Percentiles rank a stretch among this genome's conserved stretches.
Evolutionary conservation across 2,329 filamentous ascomycete species (phyloP).

Genomic region (Aspergillus novoparasiticus): DNA sequence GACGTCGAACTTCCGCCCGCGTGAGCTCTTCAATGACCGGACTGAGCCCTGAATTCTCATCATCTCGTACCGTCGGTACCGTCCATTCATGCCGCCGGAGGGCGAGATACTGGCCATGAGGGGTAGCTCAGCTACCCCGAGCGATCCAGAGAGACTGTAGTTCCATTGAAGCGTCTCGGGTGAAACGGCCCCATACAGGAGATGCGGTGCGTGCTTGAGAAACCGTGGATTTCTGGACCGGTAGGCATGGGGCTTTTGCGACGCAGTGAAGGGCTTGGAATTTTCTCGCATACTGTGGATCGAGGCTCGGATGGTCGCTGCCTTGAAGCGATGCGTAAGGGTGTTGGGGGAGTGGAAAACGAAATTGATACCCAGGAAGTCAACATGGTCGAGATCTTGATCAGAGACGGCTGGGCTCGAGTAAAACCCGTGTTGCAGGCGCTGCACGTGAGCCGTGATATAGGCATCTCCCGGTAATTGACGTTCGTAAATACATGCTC

Average conservation of each 20-base stretch:
- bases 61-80: conserved; percentile 52
- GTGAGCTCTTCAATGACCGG: conserved; percentile 41
- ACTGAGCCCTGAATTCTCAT: conserved; percentile 54
- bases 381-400: conserved; percentile 45
- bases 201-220: conserved; percentile 54
- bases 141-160: conserved; percentile 49
- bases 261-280: neutral
- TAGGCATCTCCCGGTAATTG: conserved; percentile 51
- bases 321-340: conserved; percentile 50
- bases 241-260: conserved; percentile 1
- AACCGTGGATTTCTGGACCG: conserved; percentile 43
- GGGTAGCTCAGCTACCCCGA: conserved; percentile 51
- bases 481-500: conserved; percentile 53
- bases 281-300: conserved; percentile 17
- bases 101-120: conserved; percentile 47
- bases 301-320: conserved; percentile 48
- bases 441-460: conserved; percentile 53
- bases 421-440: conserved; percentile 54
- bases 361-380: conserved; percentile 53
- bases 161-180: conserved; percentile 54
- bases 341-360: conserved; percentile 52
- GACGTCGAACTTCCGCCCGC: conserved; percentile 40
- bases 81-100: conserved; percentile 42
- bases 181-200: conserved; percentile 51
- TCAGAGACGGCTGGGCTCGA: conserved; percentile 47